A percentile compares a stretch with the other conserved stretches of the same genome.
These are phyloP conservation scores for Mucor circinelloides DNA, from an alignment of 371 early-diverging fungal genomes.

Conservation along the genomic window DNA sequence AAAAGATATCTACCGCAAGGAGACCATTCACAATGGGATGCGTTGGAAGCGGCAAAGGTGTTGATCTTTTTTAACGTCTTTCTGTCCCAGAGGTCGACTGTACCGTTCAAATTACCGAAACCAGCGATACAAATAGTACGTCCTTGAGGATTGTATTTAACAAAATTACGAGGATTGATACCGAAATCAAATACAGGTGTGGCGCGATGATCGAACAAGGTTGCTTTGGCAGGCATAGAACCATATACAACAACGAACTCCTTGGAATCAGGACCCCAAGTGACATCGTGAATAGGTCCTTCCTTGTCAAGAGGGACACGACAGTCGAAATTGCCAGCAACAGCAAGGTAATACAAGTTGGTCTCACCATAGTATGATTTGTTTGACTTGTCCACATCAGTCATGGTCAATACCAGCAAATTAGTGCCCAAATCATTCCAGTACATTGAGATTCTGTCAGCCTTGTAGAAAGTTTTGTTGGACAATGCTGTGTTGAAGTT, in stretches of 20 bases:
- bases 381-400: constrained; percentile 94
- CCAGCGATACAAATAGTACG: constrained; percentile 87
- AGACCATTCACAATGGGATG: constrained; percentile 88
- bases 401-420: constrained; percentile 87
- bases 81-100: constrained; percentile 92
- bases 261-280: constrained; percentile 92
- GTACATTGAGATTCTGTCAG: constrained; percentile 87
- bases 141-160: constrained; percentile 90
- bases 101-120: constrained; percentile 95
- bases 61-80: constrained; percentile 78
- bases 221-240: constrained; percentile 91
- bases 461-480: constrained; percentile 92
- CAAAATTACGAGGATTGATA: constrained; percentile 83
- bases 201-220: constrained; percentile 90
- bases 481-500: constrained; percentile 76
- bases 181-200: constrained; percentile 85
- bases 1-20: constrained; percentile 92
- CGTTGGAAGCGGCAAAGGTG: constrained; percentile 80
- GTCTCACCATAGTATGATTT: constrained; percentile 97
- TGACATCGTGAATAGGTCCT: constrained; percentile 95
- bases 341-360: constrained; percentile 87
- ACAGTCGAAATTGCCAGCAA: constrained; percentile 92
- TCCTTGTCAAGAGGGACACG: constrained; percentile 86
- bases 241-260: constrained; percentile 97
- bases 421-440: constrained; percentile 95